Percentiles rank a stretch among this genome's conserved stretches.
phyloP scores from a whole-genome alignment of 345 rosid genomes.

The Lagerstroemia speciosa region DNA sequence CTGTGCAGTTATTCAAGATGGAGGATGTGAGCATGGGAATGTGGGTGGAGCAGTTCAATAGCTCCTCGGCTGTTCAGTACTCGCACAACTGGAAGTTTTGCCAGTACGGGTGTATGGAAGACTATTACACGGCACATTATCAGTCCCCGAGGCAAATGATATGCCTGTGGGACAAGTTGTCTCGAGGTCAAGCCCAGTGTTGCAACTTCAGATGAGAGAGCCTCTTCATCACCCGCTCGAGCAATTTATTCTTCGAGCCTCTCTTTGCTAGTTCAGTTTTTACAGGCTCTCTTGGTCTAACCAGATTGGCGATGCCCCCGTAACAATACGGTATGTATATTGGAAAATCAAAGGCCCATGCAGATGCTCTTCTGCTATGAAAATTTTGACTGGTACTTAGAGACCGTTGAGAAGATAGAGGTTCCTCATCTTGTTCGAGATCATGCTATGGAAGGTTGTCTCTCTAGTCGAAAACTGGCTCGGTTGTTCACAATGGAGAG shows the following conservation, averaged over 20 bases:
- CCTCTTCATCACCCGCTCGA: neutral
- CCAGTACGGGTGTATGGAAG: constrained; percentile 84
- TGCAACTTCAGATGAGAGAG: constrained; percentile 71
- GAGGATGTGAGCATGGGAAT: constrained; percentile 98
- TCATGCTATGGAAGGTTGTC: neutral
- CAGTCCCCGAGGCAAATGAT: constrained; percentile 95
- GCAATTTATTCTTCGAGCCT: neutral
- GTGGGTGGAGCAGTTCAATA: constrained; percentile 90
- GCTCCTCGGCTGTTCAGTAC: constrained; percentile 54
- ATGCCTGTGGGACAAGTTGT: constrained; percentile 82
- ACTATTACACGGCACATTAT: constrained; percentile 87
- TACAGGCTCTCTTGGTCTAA: neutral
- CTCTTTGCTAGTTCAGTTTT: neutral
- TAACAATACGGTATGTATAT: neutral
- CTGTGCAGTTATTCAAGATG: constrained; percentile 86
- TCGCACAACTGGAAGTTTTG: constrained; percentile 94
- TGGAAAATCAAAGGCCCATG: neutral
- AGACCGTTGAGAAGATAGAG: neutral
- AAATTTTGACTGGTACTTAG: neutral
- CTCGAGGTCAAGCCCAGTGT: constrained; percentile 63
- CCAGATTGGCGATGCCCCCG: neutral
- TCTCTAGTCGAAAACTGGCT: too few relatives aligned
- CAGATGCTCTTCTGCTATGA: neutral
- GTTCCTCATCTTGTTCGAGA: neutral
- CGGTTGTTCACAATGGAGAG: too few relatives aligned